These are phyloP conservation scores for Davidsoniella virescens DNA, from an alignment of 2,329 filamentous ascomycete genomes.

Conservation along the genomic window DNA sequence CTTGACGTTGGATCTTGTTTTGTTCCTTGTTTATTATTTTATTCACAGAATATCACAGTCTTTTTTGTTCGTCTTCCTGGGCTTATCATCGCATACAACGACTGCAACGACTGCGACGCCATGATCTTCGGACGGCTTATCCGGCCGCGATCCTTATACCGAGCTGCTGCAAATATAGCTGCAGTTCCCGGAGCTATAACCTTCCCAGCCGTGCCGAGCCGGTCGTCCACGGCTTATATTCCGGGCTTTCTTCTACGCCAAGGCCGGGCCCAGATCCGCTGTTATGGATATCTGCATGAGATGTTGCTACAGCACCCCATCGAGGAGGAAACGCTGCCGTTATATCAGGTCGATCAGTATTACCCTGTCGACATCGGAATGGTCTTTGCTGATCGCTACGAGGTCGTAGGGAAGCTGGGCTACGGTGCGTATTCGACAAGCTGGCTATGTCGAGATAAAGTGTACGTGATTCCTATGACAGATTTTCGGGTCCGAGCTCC, in stretches of 20 bases:
- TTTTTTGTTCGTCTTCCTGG: too few species aligned
- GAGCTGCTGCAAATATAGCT: neutral
- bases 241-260: neutral
- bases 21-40: too few species aligned
- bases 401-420: slow-evolving; percentile 18
- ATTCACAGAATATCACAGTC: too few species aligned
- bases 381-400: slow-evolving; percentile 15
- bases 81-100: too few species aligned
- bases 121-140: too few species aligned
- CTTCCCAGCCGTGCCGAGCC: too few species aligned
- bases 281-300: slow-evolving; percentile 11
- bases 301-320: slow-evolving; percentile 13
- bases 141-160: too few species aligned
- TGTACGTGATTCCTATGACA: slow-evolving; percentile 11
- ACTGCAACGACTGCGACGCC: too few species aligned
- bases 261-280: neutral
- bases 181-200: too few species aligned
- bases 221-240: too few species aligned
- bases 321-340: slow-evolving; percentile 17
- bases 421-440: slow-evolving; percentile 18
- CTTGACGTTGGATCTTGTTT: too few species aligned
- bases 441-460: slow-evolving; percentile 17
- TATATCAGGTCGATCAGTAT: slow-evolving; percentile 15
- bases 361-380: slow-evolving; percentile 17
- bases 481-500: too few species aligned